Base-by-base conservation (phyloP, 768 basidiomycete genomes). In the Suillus weaverae region DNA sequence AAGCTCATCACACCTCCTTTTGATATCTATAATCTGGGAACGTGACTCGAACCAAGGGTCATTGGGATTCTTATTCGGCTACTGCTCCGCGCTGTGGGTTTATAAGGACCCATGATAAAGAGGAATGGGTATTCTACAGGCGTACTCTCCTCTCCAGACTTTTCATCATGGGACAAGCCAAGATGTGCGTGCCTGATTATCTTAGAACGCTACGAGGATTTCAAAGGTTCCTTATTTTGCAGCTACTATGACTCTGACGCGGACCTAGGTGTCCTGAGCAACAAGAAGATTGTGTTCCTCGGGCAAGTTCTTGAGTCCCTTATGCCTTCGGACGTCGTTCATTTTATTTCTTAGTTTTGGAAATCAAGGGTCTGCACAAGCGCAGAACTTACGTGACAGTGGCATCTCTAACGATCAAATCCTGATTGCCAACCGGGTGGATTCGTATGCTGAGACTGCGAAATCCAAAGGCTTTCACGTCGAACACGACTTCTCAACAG, bases 331-430 rank as follows among this genome's bases (percentile, higher is more conserved):
- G 43, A 64, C 44, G 59, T 35, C 38, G 26, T 44, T 48, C 33
- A 48, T 62, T 33, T 35, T 38, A 22, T 18, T 2, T 2, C 11
- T 26, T 64, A 87, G 86, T 5, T 88, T 86, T 72, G 87, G 87
- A 51, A 88, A 87, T 72, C 87, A 88, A 71, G 86, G 87, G 14
- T 84, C 87, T 38, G 86, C 87, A 56, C 87, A 88, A 71, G 87
- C 87, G 5, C 86, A 87, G 74, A 88, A 88, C 66, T 69, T 88
- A 65, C 81, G 87, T n/a, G 87, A 88, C 65, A 80, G 83, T 60
- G 86, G 87, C 3, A 84, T 87, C 64, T 79, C 83, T 5, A 87
- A 87, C 68, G 84, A 86, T n/a, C 80, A 78, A 55, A 88, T 88
- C 61, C 62, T 87, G 65, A 79, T 88, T 64, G 86, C 84, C 13